Conservation (phyloP, 192 early-diverging fungal species). For the Coemansia umbellata region DNA sequence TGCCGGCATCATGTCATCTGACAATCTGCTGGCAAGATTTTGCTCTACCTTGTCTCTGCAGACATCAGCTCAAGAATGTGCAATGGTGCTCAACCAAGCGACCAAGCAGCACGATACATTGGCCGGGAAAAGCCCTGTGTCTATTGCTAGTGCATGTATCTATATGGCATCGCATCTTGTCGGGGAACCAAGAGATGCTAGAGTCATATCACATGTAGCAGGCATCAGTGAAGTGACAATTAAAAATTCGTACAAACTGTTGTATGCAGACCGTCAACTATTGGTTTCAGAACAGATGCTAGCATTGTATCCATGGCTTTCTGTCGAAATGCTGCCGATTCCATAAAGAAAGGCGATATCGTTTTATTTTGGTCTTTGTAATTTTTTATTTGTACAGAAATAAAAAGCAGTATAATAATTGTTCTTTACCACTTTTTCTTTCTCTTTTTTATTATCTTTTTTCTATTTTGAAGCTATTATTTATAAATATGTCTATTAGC, state of each 20-base stretch:
- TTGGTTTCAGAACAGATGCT: constrained; percentile 47
- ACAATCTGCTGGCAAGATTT: constrained; percentile 77
- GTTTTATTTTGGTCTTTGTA: not conserved
- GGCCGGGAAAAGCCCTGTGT: constrained; percentile 87
- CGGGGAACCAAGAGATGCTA: constrained; percentile 60
- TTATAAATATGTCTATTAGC: not conserved
- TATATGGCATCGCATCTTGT: constrained; percentile 80
- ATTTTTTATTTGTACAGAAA: not conserved
- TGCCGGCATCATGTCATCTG: constrained; percentile 56
- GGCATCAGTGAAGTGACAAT: constrained; percentile 94
- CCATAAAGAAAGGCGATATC: not conserved
- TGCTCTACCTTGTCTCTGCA: constrained; percentile 70
- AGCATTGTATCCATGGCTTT: constrained; percentile 10
- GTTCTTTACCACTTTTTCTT: not conserved
- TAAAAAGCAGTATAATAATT: not conserved
- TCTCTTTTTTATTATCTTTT: not conserved
- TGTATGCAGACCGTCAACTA: constrained; percentile 57
- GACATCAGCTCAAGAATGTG: constrained; percentile 64
- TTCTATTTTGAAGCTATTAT: not conserved
- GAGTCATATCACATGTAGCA: constrained; percentile 77
- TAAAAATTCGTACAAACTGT: constrained; percentile 74
- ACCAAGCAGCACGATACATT: constrained; percentile 80
- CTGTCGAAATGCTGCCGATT: constrained; percentile 18
- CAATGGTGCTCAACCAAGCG: constrained; percentile 63
- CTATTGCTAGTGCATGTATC: constrained; percentile 88